Evolutionary conservation across 208 protist species (phyloP), one percentile per base, ranked within the genome.

Genomic region (Tetramitus jugosus): DNA sequence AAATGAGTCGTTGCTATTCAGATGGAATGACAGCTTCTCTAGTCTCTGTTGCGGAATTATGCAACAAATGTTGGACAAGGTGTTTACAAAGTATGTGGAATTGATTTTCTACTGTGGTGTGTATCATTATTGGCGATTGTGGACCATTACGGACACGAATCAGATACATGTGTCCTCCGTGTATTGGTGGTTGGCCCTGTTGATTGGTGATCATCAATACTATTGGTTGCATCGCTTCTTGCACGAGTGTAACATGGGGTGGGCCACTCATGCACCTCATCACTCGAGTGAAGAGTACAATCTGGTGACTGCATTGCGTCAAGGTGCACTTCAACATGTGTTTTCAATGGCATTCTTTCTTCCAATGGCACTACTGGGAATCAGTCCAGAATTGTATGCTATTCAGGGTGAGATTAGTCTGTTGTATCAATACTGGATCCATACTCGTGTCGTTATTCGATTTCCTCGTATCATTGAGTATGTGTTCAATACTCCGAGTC

Each of bases 231-330:
- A 65, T 65, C n/a, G 60, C 4, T 65, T 35, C 40, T 4, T 7
- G 13, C 60, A 65, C 40, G 60, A 65, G 31, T 65, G 60, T n/a
- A 65, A 65, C 40, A 65, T 65, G 1, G 60, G 60, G 4, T 65
- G 60, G 60, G 60, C 60, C 4, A 2, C 10, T 40, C 60, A 65
- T 29, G 40, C 20, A 26, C 8, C 23, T 3, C 60, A 65, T 65
- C 60, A 65, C 31, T n/a, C n/a, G 29, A 46, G 39, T 1, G 64
- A 69, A 46, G 64, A 69, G 31, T 69, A 69, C 29, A 69, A 69
- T 45, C 17, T 69, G 26, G 23, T 39, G 0, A 42, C 64, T 17
- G 64, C 64, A 17, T 39, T 69, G 31, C 42, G 64, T 46, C 64
- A 69, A 45, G 35, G 37, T 35, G 3, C 10, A 33, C 14, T 46